These are phyloP conservation scores for Lasiodiplodia sp. DNA, from an alignment of 2,329 filamentous ascomycete genomes.

Conservation along the genomic window DNA sequence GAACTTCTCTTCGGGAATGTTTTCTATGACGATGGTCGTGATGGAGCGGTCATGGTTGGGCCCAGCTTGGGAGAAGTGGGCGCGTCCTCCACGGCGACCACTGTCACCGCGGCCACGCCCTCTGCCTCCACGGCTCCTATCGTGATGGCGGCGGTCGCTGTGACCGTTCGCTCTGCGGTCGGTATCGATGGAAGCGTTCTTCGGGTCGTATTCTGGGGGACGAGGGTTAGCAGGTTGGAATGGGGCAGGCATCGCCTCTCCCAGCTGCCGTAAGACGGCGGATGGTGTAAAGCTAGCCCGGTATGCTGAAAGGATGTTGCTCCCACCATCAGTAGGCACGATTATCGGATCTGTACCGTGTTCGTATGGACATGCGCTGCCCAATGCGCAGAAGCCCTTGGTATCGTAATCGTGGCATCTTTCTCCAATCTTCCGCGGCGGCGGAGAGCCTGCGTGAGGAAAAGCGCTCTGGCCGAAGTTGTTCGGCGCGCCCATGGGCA, in stretches of 20 bases:
- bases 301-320: slow-evolving; percentile 2
- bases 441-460: slow-evolving; percentile 31
- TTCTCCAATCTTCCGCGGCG: slow-evolving; percentile 46
- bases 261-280: slow-evolving; percentile 33
- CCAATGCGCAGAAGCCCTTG: slow-evolving; percentile 74
- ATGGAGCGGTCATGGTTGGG: slow-evolving; percentile 68
- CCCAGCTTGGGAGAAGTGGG: slow-evolving; percentile 70
- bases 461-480: slow-evolving; percentile 31
- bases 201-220: slow-evolving; percentile 65
- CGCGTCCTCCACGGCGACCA: slow-evolving; percentile 46
- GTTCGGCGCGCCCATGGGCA: slow-evolving; percentile 42
- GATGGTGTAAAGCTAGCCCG: background rate
- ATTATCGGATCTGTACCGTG: slow-evolving; percentile 65
- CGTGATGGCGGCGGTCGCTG: slow-evolving; percentile 31
- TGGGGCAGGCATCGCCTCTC: slow-evolving; percentile 28
- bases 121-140: slow-evolving; percentile 48
- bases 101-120: slow-evolving; percentile 50
- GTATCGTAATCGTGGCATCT: slow-evolving; percentile 75
- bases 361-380: slow-evolving; percentile 72
- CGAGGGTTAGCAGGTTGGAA: slow-evolving; percentile 30
- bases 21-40: slow-evolving; percentile 76
- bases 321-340: slow-evolving; percentile 42
- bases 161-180: slow-evolving; percentile 39
- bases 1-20: slow-evolving; percentile 76
- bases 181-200: slow-evolving; percentile 55